Percentiles rank a stretch among this genome's conserved stretches.
phyloP scores from a whole-genome alignment of 148 eudicot species.

The Rhododendron williamsianum region DNA sequence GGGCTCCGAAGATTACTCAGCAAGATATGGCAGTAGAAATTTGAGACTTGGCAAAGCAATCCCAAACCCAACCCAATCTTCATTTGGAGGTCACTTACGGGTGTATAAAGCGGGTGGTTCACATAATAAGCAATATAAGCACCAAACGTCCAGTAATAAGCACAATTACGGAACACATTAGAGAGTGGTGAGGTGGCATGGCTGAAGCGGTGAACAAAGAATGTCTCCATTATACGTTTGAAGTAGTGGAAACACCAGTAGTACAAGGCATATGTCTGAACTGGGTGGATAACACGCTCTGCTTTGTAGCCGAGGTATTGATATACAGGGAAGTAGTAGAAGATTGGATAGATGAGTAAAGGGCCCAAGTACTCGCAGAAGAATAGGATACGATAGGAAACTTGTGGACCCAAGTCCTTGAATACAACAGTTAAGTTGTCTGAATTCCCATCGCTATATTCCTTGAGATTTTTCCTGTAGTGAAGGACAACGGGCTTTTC shows the following conservation, averaged over 20 bases:
- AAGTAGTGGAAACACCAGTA: conserved; percentile 96
- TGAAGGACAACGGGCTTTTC: conserved; percentile 71
- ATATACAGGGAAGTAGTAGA: conserved; percentile 73
- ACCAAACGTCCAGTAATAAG: conserved; percentile 93
- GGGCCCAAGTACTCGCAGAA: conserved; percentile 93
- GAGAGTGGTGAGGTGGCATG: conserved; percentile 93
- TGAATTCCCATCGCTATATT: conserved; percentile 51
- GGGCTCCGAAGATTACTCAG: conserved; percentile 69
- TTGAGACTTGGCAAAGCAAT: conserved; percentile 65
- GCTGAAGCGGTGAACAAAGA: conserved; percentile 94
- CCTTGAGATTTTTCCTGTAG: conserved; percentile 62
- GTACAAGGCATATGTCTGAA: conserved; percentile 82
- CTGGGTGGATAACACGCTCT: conserved; percentile 73
- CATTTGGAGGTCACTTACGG: conserved; percentile 84
- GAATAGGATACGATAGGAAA: conserved; percentile 85
- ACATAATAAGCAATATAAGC: conserved; percentile 83
- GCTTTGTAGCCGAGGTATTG: conserved; percentile 67
- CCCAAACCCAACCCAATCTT: conserved; percentile 88
- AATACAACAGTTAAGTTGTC: conserved; percentile 59
- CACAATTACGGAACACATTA: conserved; percentile 86
- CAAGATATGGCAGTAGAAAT: conserved; percentile 90
- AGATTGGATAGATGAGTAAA: conserved; percentile 73
- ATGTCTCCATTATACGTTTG: conserved; percentile 93
- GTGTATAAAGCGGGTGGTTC: conserved; percentile 91
- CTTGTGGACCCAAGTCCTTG: conserved; percentile 93